A percentile compares a stretch with the other conserved stretches of the same genome.
Conservation (phyloP, 2,329 filamentous ascomycete species). For the Escovopsis weberi region DNA sequence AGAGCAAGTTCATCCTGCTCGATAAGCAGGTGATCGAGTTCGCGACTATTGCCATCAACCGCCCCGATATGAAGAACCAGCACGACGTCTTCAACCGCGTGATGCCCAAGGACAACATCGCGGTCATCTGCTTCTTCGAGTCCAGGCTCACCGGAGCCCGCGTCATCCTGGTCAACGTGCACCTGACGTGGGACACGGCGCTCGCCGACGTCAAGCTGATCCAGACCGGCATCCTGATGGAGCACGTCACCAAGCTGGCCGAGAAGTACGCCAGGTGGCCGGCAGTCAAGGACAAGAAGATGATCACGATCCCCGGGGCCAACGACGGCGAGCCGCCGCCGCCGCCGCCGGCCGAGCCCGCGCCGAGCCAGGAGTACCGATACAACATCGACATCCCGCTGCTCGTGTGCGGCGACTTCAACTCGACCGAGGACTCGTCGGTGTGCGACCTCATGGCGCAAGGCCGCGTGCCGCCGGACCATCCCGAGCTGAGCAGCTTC, state of each 20-base stretch:
- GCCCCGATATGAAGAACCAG: conserved; percentile 92
- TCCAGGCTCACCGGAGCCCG: conserved; percentile 81
- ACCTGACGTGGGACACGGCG: conserved; percentile 87
- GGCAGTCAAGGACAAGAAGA: conserved; percentile 66
- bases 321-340: conserved; percentile 32
- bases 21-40: conserved; percentile 95
- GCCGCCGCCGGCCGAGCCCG: conserved; percentile 48
- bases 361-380: conserved; percentile 74
- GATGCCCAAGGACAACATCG: conserved; percentile 97
- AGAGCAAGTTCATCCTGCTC: conserved; percentile 81
- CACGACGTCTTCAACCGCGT: conserved; percentile 97
- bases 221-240: conserved; percentile 90
- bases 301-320: conserved; percentile 28
- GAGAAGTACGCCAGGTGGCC: conserved; percentile 74
- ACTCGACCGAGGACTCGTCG: conserved; percentile 73
- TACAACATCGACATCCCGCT: conserved; percentile 80
- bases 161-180: conserved; percentile 83
- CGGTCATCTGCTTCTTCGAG: conserved; percentile 81
- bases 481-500: conserved; percentile 64
- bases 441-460: conserved; percentile 82
- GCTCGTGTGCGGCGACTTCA: conserved; percentile 90
- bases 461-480: conserved; percentile 62
- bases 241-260: conserved; percentile 72
- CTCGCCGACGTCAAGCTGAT: conserved; percentile 92
- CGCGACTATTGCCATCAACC: conserved; percentile 78